Conservation (phyloP, 768 basidiomycete species). For the Pulveroboletus sp. region DNA sequence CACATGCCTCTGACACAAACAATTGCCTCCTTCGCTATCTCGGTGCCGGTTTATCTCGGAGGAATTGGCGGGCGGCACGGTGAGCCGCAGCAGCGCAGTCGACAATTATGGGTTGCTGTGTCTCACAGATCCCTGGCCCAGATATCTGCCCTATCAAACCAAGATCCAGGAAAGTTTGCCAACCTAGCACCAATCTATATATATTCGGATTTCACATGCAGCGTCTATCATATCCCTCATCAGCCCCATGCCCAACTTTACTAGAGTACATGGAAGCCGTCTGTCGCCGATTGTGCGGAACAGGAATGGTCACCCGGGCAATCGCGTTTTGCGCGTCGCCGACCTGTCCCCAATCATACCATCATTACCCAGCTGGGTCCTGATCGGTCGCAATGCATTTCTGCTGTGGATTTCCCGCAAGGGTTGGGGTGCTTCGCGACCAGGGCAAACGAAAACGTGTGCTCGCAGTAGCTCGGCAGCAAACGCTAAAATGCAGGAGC, state of each 20-base stretch:
- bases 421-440: slow-evolving; percentile 5
- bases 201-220: slow-evolving; percentile 15
- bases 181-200: slow-evolving; percentile 11
- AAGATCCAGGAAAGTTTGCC: slow-evolving; percentile 7
- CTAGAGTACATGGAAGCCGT: slow-evolving; percentile 13
- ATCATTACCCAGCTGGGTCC: slow-evolving; percentile 5
- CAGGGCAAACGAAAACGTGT: slow-evolving; percentile 4
- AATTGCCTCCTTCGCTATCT: slow-evolving; percentile 9
- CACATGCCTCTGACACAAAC: slow-evolving; percentile 6
- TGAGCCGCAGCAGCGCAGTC: slow-evolving; percentile 16
- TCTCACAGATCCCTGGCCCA: slow-evolving; percentile 12
- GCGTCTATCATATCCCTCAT: slow-evolving; percentile 13
- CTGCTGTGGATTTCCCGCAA: slow-evolving; percentile 13
- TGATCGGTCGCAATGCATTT: slow-evolving; percentile 26
- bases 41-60: slow-evolving; percentile 24
- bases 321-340: slow-evolving; percentile 23
- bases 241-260: slow-evolving; percentile 2
- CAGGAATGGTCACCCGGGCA: slow-evolving; percentile 1
- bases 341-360: slow-evolving; percentile 26
- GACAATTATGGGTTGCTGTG: slow-evolving; percentile 10
- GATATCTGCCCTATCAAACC: slow-evolving; percentile 6
- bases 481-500: slow-evolving; percentile 16
- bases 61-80: slow-evolving; percentile 4
- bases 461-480: too few relatives aligned
- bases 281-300: slow-evolving; percentile 22